Evolutionary conservation across 164 flowering plant species (phyloP).

Genomic region (Stephania yunnanensis): DNA sequence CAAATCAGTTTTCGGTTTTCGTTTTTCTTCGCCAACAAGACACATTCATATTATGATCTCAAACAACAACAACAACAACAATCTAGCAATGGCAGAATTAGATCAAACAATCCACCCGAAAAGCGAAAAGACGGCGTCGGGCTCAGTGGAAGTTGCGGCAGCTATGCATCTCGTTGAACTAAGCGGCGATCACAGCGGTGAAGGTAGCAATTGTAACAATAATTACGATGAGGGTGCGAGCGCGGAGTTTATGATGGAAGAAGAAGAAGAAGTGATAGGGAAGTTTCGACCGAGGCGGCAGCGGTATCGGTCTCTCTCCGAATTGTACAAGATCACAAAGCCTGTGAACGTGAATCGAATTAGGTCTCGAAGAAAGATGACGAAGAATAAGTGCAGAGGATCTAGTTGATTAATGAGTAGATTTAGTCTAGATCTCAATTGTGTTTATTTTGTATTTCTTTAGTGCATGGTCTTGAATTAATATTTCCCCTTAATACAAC

Average conservation of each 20-base stretch:
- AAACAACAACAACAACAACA: background rate
- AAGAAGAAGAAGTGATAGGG: background rate
- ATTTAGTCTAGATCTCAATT: too few relatives aligned
- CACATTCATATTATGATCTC: too few relatives aligned
- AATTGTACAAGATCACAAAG: background rate
- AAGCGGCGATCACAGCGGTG: slow-evolving; percentile 2
- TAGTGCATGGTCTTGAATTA: too few relatives aligned
- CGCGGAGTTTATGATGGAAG: background rate
- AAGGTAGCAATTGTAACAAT: background rate
- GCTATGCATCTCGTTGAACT: background rate
- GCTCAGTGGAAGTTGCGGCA: background rate
- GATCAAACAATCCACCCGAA: background rate
- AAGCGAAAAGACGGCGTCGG: background rate
- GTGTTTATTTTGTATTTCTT: too few relatives aligned
- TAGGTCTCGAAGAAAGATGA: too few relatives aligned
- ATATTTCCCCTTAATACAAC: too few relatives aligned
- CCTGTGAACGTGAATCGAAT: background rate
- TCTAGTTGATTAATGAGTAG: too few relatives aligned
- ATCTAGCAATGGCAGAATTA: background rate
- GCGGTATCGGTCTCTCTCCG: background rate
- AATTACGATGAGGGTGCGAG: background rate
- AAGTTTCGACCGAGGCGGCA: background rate
- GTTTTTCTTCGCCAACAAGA: background rate
- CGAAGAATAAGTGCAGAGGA: too few relatives aligned
- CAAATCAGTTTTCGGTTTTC: background rate